Evolutionary conservation across 148 eudicot species (phyloP), one percentile per base, ranked within the genome.

Genomic region (Rhododendron griersonianum): DNA sequence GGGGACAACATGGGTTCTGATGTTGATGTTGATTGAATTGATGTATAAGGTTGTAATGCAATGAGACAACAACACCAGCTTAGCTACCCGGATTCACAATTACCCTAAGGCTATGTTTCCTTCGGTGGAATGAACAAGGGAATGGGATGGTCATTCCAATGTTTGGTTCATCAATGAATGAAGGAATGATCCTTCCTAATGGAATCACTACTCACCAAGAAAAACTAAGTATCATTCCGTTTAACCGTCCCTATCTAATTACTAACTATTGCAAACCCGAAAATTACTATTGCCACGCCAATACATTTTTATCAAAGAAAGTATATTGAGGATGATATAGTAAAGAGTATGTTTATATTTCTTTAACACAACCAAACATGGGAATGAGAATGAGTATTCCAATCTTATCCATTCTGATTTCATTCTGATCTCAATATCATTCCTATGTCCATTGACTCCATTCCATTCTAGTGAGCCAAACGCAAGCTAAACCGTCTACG

Each of bases 41-140:
- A 84, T 47, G 50, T 47, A 47, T 9, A 47, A 47, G 11, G 50
- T 83, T 83, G 63, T 65, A 14, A 14, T 7, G 11, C 79, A 71
- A 71, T 57, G 13, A 83, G 19, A 83, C 50, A 47, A 71, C 78
- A 69, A 18, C 35, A 41, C 37, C 25, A 84, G 86, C 86, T 30
- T 48, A 73, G 25, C 80, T 69, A 3, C 25, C 55, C 78, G 28
- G 19, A 83, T 28, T 47, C 25, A 51, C 47, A 21, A 33, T 35
- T 35, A 8, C 83, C 45, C 35, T 2, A 55, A 23, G 69, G 28
- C 69, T 8, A 63, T 63, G 69, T 63, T 63, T 63, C 28, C 11
- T 63, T 21, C 11, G 10, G 28, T 7, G 69, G 69, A 61, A 63
- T 63, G 69, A 63, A 63, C 7, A 8, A 7, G 25, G 28, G 11